Evolutionary conservation across 345 rosid genomes (phyloP).

Genomic region (Gossypioides kirkii): DNA sequence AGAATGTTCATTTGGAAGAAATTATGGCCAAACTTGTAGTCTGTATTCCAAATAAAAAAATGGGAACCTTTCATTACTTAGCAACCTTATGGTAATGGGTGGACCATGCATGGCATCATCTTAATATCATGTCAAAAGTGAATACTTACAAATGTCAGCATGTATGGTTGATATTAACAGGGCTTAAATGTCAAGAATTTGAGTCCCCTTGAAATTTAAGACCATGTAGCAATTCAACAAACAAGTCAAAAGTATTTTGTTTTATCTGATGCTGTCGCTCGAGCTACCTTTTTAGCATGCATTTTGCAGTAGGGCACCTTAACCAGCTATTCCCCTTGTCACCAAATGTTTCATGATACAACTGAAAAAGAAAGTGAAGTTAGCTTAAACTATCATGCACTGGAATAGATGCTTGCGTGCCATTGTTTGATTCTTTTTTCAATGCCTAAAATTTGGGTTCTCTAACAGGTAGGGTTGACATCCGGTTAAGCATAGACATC

Average conservation of each 20-base stretch:
- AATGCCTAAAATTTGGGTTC: neutral
- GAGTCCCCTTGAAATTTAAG: neutral
- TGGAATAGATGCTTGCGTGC: neutral
- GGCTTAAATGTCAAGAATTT: neutral
- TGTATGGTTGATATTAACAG: no score
- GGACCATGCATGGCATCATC: no score
- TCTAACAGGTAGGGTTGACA: conserved; percentile 62
- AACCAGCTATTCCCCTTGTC: neutral
- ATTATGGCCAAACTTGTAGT: no score
- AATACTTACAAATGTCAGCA: no score
- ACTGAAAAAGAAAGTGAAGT: neutral
- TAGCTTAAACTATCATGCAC: neutral
- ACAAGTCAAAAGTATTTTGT: neutral
- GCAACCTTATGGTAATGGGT: no score
- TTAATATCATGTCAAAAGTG: no score
- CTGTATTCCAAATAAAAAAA: no score
- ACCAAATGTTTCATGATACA: neutral
- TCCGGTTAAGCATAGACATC: conserved; percentile 54
- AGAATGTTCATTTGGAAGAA: no score
- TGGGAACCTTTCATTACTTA: no score
- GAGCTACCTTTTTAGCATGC: neutral
- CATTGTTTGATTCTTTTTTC: neutral
- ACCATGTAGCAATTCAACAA: neutral
- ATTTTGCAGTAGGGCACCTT: neutral
- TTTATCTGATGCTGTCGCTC: neutral